Conservation (phyloP, 2,329 filamentous ascomycete genomes). For the Hymenoscyphus fraxineus region DNA sequence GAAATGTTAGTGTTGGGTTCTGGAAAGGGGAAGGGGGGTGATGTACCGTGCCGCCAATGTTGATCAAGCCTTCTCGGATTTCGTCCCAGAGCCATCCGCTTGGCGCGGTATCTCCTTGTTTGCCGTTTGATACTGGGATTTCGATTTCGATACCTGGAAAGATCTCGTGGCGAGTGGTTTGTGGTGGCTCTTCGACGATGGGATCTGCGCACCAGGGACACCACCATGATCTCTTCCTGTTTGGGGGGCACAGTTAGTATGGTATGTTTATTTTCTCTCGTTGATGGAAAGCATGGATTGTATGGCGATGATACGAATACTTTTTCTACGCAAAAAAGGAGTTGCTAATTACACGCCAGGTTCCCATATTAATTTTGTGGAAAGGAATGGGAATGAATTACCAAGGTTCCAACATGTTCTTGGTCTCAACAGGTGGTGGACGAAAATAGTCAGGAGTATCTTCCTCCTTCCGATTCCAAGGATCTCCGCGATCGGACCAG, state of each 20-base stretch:
- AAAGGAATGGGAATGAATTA: neutral
- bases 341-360: neutral
- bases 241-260: neutral
- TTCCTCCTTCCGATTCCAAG: neutral
- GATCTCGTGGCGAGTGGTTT: neutral
- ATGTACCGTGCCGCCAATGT: neutral
- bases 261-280: neutral
- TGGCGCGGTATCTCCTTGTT: neutral
- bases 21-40: neutral
- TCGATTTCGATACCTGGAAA: neutral
- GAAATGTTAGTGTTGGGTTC: neutral
- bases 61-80: neutral
- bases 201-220: neutral
- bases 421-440: too few relatives aligned
- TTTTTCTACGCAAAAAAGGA: neutral
- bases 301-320: neutral
- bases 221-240: neutral
- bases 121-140: neutral
- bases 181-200: neutral
- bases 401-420: too few relatives aligned
- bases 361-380: neutral
- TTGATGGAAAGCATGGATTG: neutral
- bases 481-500: too few relatives aligned
- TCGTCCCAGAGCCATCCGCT: neutral
- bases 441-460: too few relatives aligned